Evolutionary conservation across 2,329 filamentous ascomycete genomes (phyloP).

Genomic region (Hymenoscyphus fructigenus): DNA sequence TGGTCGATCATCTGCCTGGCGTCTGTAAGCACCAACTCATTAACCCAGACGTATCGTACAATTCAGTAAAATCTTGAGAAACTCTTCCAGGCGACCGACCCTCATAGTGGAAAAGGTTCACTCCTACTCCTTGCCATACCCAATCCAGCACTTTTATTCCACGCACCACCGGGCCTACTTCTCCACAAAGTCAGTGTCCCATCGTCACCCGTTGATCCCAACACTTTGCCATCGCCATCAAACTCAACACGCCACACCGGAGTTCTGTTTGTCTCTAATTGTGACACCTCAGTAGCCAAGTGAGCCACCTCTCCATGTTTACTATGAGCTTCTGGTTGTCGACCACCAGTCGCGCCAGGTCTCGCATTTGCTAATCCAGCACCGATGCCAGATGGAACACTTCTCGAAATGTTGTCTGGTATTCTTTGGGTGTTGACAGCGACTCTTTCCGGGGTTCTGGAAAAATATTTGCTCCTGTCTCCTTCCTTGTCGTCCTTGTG

Average conservation of each 20-base stretch:
- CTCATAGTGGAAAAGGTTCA: neutral
- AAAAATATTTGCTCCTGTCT: slow-evolving; percentile 35
- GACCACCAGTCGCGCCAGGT: slow-evolving; percentile 43
- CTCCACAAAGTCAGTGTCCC: slow-evolving; percentile 64
- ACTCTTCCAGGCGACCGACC: neutral
- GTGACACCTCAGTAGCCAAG: slow-evolving; percentile 60
- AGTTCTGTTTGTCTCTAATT: slow-evolving; percentile 64
- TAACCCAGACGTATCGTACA: neutral
- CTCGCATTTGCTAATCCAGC: slow-evolving; percentile 48
- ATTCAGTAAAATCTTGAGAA: neutral
- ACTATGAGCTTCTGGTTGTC: slow-evolving; percentile 44
- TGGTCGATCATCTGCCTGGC: neutral
- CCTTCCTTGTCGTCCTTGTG: slow-evolving; percentile 48
- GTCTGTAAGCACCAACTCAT: neutral
- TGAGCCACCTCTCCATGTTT: slow-evolving; percentile 68
- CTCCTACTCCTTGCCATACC: slow-evolving; percentile 27
- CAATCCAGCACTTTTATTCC: slow-evolving; percentile 35
- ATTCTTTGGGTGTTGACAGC: slow-evolving; percentile 29
- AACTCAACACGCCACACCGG: slow-evolving; percentile 77
- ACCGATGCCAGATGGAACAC: slow-evolving; percentile 51
- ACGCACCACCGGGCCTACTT: slow-evolving; percentile 41
- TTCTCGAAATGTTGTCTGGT: slow-evolving; percentile 31
- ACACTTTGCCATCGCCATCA: slow-evolving; percentile 66
- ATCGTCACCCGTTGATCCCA: slow-evolving; percentile 76
- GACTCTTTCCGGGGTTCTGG: slow-evolving; percentile 27